Evolutionary conservation across 139 green algal genomes (phyloP).

Genomic region (Chlorella vulgaris): DNA sequence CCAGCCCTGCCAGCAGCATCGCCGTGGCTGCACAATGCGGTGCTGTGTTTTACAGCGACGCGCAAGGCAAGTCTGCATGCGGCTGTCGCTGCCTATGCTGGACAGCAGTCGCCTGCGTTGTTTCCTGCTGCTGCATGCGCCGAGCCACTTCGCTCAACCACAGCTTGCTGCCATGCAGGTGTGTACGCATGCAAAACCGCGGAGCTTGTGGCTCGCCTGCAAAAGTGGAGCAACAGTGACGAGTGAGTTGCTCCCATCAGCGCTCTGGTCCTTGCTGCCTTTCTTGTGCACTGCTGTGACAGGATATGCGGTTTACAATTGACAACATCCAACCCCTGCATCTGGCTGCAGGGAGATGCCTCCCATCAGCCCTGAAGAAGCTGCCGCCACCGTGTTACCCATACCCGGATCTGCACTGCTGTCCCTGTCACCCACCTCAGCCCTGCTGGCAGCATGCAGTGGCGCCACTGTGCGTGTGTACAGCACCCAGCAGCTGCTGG

Average conservation of each 20-base stretch:
- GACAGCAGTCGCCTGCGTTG: not conserved
- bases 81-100: too few species aligned
- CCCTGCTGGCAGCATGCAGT: constrained; percentile 10
- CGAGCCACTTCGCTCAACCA: not conserved
- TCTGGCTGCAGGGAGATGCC: constrained; percentile 34
- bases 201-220: constrained; percentile 27
- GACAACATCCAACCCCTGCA: too few species aligned
- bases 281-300: not conserved
- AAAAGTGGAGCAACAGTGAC: constrained; percentile 39
- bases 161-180: constrained; percentile 10
- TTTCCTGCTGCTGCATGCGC: too few species aligned
- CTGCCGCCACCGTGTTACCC: not conserved
- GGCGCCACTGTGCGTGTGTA: constrained; percentile 5
- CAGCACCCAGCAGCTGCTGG: constrained; percentile 27
- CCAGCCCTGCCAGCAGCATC: not conserved
- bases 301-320: not conserved
- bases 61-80: not conserved
- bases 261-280: not conserved
- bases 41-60: constrained; percentile 35
- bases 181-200: constrained; percentile 24
- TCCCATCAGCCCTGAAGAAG: not conserved
- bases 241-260: constrained; percentile 24
- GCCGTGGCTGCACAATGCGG: constrained; percentile 8
- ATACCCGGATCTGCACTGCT: constrained; percentile 9
- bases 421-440: constrained; percentile 18